Conservation (phyloP, 345 rosid species). For the Gossypium raimondii region DNA sequence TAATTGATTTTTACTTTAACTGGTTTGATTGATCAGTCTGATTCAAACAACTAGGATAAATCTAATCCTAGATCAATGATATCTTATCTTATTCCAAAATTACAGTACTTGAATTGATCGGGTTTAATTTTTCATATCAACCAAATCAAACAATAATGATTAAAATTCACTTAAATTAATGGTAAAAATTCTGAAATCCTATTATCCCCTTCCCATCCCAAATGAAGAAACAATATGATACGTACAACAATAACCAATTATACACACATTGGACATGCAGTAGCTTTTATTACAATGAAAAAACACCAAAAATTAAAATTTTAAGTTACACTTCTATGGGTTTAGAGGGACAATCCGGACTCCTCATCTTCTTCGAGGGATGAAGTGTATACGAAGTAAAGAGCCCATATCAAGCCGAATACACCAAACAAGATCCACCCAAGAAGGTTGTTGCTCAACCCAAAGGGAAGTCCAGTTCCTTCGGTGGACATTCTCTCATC, state of each 20-base stretch:
- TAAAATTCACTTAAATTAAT: no score
- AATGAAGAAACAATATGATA: no score
- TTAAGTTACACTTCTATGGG: background rate
- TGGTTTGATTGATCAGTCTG: rapidly evolving
- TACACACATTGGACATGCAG: background rate
- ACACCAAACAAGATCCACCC: slow-evolving; percentile 92
- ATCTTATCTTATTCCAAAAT: no score
- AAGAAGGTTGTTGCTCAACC: slow-evolving; percentile 90
- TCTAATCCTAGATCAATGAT: no score
- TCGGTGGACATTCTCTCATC: slow-evolving; percentile 86
- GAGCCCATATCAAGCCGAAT: slow-evolving; percentile 74
- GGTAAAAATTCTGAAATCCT: no score
- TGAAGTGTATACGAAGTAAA: slow-evolving; percentile 60
- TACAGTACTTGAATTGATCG: no score
- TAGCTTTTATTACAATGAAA: background rate
- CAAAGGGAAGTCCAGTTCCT: slow-evolving; percentile 96
- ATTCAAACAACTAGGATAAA: no score
- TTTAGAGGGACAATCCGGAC: slow-evolving; percentile 78
- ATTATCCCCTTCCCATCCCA: no score
- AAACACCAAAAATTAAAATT: background rate
- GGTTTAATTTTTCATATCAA: no score
- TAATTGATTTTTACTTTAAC: no score
- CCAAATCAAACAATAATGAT: no score
- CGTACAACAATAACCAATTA: no score
- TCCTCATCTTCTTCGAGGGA: slow-evolving; percentile 81